phyloP scores from a whole-genome alignment of 2,329 filamentous ascomycete species.

The Cordyceps cateniannulata region DNA sequence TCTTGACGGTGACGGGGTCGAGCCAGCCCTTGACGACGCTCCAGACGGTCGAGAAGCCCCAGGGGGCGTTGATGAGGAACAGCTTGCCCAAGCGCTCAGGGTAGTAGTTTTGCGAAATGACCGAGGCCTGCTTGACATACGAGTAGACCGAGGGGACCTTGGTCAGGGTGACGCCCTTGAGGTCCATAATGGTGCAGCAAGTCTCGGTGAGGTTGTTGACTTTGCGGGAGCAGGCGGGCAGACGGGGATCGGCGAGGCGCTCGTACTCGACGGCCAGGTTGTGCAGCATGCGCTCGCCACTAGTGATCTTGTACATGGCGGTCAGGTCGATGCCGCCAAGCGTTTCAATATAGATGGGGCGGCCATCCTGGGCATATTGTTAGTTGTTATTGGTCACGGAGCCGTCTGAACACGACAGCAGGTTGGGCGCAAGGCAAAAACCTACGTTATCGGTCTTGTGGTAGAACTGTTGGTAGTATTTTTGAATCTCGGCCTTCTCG shows the following conservation, averaged over 20 bases:
- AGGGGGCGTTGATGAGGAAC: slow-evolving; percentile 96
- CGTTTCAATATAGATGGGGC: slow-evolving; percentile 95
- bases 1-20: slow-evolving; percentile 91
- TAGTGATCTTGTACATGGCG: slow-evolving; percentile 90
- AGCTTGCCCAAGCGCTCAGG: slow-evolving; percentile 92
- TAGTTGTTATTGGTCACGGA: not conserved
- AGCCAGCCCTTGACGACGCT: slow-evolving; percentile 85
- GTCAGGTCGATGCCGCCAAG: slow-evolving; percentile 87
- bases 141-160: slow-evolving; percentile 79
- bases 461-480: slow-evolving; percentile 98
- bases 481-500: slow-evolving; percentile 75
- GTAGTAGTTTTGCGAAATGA: slow-evolving; percentile 97
- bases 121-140: slow-evolving; percentile 79
- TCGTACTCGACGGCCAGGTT: slow-evolving; percentile 98
- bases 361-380: slow-evolving; percentile 63
- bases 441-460: slow-evolving; percentile 85
- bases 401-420: not conserved
- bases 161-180: slow-evolving; percentile 84
- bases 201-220: slow-evolving; percentile 86
- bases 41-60: slow-evolving; percentile 88
- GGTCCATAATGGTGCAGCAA: slow-evolving; percentile 96
- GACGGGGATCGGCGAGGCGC: slow-evolving; percentile 84
- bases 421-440: not conserved
- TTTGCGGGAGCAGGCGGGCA: slow-evolving; percentile 94
- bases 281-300: slow-evolving; percentile 85